Base-by-base conservation (phyloP, 805 yeast species). In the Sugiyamaella smithiae region DNA sequence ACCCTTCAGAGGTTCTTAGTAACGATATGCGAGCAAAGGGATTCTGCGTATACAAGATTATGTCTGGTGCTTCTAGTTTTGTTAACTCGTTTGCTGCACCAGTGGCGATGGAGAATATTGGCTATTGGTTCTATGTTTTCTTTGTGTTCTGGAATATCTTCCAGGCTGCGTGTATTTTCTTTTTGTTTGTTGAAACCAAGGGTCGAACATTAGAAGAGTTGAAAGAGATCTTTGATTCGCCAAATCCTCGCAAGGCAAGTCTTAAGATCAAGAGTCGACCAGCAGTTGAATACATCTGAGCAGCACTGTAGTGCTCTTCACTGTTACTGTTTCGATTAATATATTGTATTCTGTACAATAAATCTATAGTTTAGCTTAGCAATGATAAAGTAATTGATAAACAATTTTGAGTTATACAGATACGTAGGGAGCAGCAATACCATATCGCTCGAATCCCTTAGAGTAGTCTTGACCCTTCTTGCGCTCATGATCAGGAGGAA, bases 121-220 rank as follows among this genome's bases (percentile, higher is more conserved):
- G 52, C 7, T 62, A 61, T 48, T 62, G 66, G 65, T 64, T 59
- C 50, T 65, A 63, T 44, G 64, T 64, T 5, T 60, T 65, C 46
- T 65, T 53, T 43, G 63, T 55, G n/a, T 57, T 64, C 43, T 65
- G 65, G 64, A 63, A 62, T 49, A 20, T 58, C 3, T 49, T 60
- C 31, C 63, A 65, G 42, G 54, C 57, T 23, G 46, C 38, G 9
- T 32, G 81, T 65, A 84, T 56, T 24, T 54, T 52, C 22, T 52
- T 53, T 36, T 36, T 50, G 45, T 56, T 56, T 43, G 60, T 56
- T 17, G 60, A 54, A 47, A 56, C 60, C 22, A 52, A 48, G 32
- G 58, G 51, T 4, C 50, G 56, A 12, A 53, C 58, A 2, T 43
- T 56, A 20, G 60, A 50, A 32, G 51, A 50, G 33, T 26, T 50